Percentiles rank a stretch among this genome's conserved stretches.
These are phyloP conservation scores for Erigeron canadensis DNA, from an alignment of 129 eudicot species.

Conservation along the genomic window DNA sequence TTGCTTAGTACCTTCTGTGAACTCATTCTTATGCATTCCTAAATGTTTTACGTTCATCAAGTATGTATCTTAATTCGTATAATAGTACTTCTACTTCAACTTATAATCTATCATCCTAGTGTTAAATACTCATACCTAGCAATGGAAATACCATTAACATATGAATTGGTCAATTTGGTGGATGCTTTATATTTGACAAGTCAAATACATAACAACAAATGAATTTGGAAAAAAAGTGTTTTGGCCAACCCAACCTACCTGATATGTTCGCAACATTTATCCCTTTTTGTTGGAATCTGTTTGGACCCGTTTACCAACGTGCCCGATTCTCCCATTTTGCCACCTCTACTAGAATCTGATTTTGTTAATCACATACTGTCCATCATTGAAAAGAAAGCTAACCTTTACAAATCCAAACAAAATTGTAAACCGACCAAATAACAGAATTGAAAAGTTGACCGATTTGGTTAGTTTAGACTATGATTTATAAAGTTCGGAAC, in stretches of 20 bases:
- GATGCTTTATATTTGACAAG: not conserved
- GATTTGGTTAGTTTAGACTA: constrained; percentile 8
- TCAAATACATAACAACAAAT: not conserved
- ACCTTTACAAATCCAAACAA: constrained; percentile 1
- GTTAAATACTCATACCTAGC: not conserved
- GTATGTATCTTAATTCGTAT: not conserved
- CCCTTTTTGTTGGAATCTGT: too few relatives aligned
- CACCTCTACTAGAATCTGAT: not conserved
- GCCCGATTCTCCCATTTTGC: too few relatives aligned
- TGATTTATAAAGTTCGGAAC: constrained; percentile 4
- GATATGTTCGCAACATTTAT: too few relatives aligned
- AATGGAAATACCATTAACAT: not conserved
- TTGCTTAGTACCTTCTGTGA: not conserved
- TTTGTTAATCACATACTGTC: constrained; percentile 6
- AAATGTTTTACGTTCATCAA: not conserved
- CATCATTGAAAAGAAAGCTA: not conserved
- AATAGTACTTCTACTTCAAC: not conserved
- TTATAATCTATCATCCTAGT: not conserved
- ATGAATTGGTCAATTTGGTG: not conserved
- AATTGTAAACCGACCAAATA: constrained; percentile 4
- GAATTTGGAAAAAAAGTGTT: not conserved
- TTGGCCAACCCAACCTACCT: too few relatives aligned
- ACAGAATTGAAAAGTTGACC: constrained; percentile 12
- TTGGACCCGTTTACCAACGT: too few relatives aligned
- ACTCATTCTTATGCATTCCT: not conserved